Conservation (phyloP, 805 yeast genomes). For the Wickerhamiella hasegawae region DNA sequence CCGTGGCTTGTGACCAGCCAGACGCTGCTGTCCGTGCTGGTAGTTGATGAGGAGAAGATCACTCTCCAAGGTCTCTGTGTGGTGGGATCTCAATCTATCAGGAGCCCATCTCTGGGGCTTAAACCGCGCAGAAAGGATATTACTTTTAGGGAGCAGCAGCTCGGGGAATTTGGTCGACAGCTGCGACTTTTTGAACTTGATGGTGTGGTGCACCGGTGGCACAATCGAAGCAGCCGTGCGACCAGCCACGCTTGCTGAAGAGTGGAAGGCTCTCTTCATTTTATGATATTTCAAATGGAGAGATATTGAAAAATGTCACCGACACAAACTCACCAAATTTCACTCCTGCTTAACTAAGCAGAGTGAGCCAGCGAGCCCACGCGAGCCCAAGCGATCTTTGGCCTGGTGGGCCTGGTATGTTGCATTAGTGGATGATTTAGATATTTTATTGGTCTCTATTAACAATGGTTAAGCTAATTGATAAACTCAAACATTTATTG, state of each 20-base stretch:
- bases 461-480: too few species aligned
- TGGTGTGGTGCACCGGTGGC: constrained; percentile 83
- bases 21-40: constrained; percentile 33
- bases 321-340: too few species aligned
- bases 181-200: constrained; percentile 54
- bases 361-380: too few species aligned
- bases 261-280: constrained; percentile 1
- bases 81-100: constrained; percentile 69
- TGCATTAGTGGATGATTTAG: too few species aligned
- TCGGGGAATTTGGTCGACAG: constrained; percentile 64
- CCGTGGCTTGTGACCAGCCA: constrained; percentile 53
- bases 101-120: constrained; percentile 60
- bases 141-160: constrained; percentile 48
- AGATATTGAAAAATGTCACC: not conserved
- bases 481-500: too few species aligned
- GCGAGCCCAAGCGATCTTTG: too few species aligned
- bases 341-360: too few species aligned
- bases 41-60: constrained; percentile 70
- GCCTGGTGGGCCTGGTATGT: too few species aligned
- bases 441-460: too few species aligned
- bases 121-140: constrained; percentile 64
- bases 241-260: constrained; percentile 12
- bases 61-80: constrained; percentile 51
- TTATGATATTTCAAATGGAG: not conserved
- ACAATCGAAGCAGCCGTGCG: constrained; percentile 50